Base-by-base conservation (phyloP, 208 protist species). In the Acanthamoeba quina region DNA sequence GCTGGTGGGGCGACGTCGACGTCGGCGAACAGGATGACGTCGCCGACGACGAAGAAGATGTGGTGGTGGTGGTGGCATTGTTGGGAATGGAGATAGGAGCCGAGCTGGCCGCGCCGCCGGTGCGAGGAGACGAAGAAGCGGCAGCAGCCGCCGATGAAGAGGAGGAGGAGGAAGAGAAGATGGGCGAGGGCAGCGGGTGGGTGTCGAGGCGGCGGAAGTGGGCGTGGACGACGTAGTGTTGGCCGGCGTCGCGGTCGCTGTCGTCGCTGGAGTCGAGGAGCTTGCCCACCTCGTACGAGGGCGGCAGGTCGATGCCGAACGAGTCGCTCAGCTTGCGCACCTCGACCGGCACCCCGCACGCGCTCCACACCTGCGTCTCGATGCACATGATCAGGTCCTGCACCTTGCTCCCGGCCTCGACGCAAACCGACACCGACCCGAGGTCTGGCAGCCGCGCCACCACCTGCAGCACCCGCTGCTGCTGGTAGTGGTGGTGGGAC, bases 201-300 rank as follows among this genome's bases (percentile, higher is more conserved):
- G 17, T 49, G 37, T 78, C 70, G 29, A 78, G 70, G 15, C 29
- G 70, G 0, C 34, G 70, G 29, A 49, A 78, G 37, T 78, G 34
- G 29, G 70, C 70, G 6, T 52, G 29, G 5, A 78, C 70, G 34
- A n/a, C 37, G 37, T 37, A 37, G 37, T 37, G 37, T 37, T 37
- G 37, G 37, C 3, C 37, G 37, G 37, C 37, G 37, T 37, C 37
- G 37, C 37, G 37, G 37, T 37, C 37, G 37, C 37, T 64, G 29
- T 5, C 47, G 54, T 90, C 83, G 31, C 72, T 34, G 21, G 47
- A 29, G 54, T 54, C 37, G 21, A 90, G 83, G 13, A 90, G 31
- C 83, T 74, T 72, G 31, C 83, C 62, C n/a, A 72, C 58, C 41
- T 90, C 58, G 41, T 90, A 90, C 58, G 83, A 90, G 54, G 83